Evolutionary conservation across 768 basidiomycete species (phyloP).

Genomic region (Lepiota subincarnata): DNA sequence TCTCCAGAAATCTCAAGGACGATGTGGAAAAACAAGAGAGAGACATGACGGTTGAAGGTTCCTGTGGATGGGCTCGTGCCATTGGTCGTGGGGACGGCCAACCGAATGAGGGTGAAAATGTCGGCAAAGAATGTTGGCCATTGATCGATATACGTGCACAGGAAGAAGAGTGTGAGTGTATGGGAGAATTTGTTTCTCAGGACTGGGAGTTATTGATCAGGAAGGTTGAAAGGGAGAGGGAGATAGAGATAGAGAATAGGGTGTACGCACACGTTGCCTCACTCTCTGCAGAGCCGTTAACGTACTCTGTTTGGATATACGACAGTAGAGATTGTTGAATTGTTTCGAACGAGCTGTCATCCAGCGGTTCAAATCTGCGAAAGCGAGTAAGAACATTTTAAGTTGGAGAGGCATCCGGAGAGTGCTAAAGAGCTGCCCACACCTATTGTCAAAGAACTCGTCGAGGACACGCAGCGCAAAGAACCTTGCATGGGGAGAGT

Average conservation of each 20-base stretch:
- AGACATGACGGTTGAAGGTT: slow-evolving; percentile 78
- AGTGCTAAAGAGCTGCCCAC: too few species aligned
- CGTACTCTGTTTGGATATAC: slow-evolving; percentile 88
- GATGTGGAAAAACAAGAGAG: slow-evolving; percentile 86
- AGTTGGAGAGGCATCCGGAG: background rate
- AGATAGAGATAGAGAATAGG: background rate
- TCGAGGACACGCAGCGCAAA: slow-evolving; percentile 78
- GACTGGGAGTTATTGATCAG: slow-evolving; percentile 40
- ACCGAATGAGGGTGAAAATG: slow-evolving; percentile 67
- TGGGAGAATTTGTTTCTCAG: slow-evolving; percentile 95
- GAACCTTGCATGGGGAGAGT: slow-evolving; percentile 71
- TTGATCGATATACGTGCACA: slow-evolving; percentile 80
- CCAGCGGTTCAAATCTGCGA: slow-evolving; percentile 59
- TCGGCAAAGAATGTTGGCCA: slow-evolving; percentile 85
- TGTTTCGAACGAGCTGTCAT: slow-evolving; percentile 64
- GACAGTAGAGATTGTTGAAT: slow-evolving; percentile 73
- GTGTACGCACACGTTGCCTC: slow-evolving; percentile 69
- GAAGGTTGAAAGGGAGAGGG: background rate
- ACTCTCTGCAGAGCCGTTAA: slow-evolving; percentile 79
- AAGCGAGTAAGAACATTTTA: slow-evolving; percentile 6
- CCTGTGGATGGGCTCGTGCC: slow-evolving; percentile 37
- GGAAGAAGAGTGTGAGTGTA: slow-evolving; percentile 84
- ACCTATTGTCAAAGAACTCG: slow-evolving; percentile 82
- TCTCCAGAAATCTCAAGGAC: slow-evolving; percentile 94
- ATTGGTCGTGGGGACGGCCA: slow-evolving; percentile 40